phyloP scores from a whole-genome alignment of 768 basidiomycete species.

The Amanita subjunquillea region DNA sequence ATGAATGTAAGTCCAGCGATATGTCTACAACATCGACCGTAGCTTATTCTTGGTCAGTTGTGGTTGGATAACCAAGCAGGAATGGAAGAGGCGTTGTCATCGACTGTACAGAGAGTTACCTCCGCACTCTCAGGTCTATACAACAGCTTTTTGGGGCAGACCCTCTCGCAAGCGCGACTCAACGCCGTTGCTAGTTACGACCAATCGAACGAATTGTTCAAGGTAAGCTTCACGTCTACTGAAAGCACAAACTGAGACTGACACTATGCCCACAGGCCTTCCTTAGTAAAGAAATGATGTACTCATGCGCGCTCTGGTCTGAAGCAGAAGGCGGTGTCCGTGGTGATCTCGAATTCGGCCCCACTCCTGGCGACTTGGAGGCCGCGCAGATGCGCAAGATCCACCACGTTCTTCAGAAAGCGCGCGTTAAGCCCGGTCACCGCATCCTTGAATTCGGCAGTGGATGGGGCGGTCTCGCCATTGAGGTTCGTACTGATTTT shows the following conservation, averaged over 20 bases:
- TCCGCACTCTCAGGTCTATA: constrained; percentile 52
- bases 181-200: constrained; percentile 86
- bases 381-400: constrained; percentile 80
- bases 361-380: constrained; percentile 58
- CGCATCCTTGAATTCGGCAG: constrained; percentile 85
- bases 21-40: constrained; percentile 3
- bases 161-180: constrained; percentile 60
- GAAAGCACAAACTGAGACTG: constrained; percentile 3
- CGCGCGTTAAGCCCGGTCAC: constrained; percentile 69
- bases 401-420: constrained; percentile 66
- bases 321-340: constrained; percentile 74
- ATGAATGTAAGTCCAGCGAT: constrained; percentile 45
- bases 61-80: constrained; percentile 61
- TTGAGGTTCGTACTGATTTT: constrained; percentile 44
- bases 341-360: constrained; percentile 53
- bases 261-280: constrained; percentile 40
- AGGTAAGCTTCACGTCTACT: constrained; percentile 25
- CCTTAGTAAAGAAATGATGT: constrained; percentile 88
- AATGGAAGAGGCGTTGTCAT: constrained; percentile 48
- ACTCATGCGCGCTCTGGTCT: constrained; percentile 80
- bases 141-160: constrained; percentile 68
- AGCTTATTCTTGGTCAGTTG: constrained; percentile 27
- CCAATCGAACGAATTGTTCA: constrained; percentile 84
- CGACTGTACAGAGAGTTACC: constrained; percentile 43
- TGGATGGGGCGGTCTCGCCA: constrained; percentile 91